These are phyloP conservation scores for Saccharomycopsis capsularis DNA, from an alignment of 805 yeast species.

Conservation along the genomic window DNA sequence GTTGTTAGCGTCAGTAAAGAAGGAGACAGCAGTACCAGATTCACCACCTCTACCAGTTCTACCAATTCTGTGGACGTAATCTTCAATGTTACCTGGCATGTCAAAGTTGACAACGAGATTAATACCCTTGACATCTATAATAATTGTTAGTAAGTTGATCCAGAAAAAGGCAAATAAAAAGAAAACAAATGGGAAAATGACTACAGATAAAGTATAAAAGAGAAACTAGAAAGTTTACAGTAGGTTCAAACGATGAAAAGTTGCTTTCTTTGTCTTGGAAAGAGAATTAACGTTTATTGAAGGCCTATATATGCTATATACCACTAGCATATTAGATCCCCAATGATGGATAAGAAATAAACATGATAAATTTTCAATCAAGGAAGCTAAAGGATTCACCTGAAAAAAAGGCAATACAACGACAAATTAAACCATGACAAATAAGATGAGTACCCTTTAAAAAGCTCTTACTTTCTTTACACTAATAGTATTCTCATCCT, in stretches of 20 bases:
- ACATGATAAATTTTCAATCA: background rate
- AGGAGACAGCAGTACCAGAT: constrained; percentile 89
- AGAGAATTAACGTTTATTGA: constrained; percentile 11
- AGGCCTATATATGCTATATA: constrained; percentile 15
- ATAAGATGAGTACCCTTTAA: too few relatives aligned
- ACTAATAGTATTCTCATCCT: too few relatives aligned
- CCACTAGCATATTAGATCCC: background rate
- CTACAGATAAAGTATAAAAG: background rate
- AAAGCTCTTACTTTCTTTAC: too few relatives aligned
- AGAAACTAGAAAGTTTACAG: background rate
- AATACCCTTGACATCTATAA: constrained; percentile 92
- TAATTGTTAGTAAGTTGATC: background rate
- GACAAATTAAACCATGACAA: background rate
- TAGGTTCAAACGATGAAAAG: background rate
- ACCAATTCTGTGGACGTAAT: constrained; percentile 97
- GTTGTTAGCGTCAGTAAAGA: constrained; percentile 83
- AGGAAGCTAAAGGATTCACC: background rate
- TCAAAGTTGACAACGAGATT: constrained; percentile 89
- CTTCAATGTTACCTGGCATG: constrained; percentile 98
- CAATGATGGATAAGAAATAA: background rate
- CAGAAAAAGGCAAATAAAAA: constrained; percentile 6
- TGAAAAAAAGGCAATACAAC: background rate
- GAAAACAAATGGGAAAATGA: constrained; percentile 9
- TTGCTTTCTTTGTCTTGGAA: too few relatives aligned
- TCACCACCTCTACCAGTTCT: constrained; percentile 99